Evolutionary conservation across 176 grass and related monocot genomes (phyloP).

Genomic region (Ensete ventricosum): DNA sequence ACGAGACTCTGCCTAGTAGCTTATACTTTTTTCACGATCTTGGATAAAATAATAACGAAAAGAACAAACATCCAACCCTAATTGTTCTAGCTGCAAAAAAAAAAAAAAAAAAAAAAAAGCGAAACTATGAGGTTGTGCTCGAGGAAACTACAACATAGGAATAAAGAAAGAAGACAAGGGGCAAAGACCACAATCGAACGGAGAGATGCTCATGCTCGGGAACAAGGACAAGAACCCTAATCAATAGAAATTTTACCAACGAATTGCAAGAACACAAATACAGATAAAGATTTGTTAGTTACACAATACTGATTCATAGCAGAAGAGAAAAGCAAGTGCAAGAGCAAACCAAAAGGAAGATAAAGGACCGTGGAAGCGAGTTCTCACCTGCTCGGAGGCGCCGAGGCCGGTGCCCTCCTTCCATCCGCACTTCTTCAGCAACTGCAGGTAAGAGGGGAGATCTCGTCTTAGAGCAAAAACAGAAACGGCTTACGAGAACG

Average conservation of each 20-base stretch:
- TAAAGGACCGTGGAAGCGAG: background rate
- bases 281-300: background rate
- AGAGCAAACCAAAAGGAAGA: background rate
- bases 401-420: constrained; percentile 94
- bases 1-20: too few relatives aligned
- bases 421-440: constrained; percentile 89
- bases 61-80: too few relatives aligned
- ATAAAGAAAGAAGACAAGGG: background rate
- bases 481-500: background rate
- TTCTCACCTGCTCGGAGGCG: constrained; percentile 67
- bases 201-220: background rate
- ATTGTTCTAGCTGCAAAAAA: too few relatives aligned
- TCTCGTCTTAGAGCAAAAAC: constrained; percentile 1
- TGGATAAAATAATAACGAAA: too few relatives aligned
- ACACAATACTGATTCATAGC: background rate
- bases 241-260: background rate
- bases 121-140: background rate
- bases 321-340: background rate
- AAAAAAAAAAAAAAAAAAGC: too few relatives aligned
- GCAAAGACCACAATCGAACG: background rate
- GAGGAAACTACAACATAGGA: background rate
- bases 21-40: too few relatives aligned
- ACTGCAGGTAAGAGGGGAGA: constrained; percentile 23
- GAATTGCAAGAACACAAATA: background rate
- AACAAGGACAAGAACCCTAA: background rate